Evolutionary conservation across 768 basidiomycete genomes (phyloP), one percentile per base, ranked within the genome.

Genomic region (Nidula microcarpa): DNA sequence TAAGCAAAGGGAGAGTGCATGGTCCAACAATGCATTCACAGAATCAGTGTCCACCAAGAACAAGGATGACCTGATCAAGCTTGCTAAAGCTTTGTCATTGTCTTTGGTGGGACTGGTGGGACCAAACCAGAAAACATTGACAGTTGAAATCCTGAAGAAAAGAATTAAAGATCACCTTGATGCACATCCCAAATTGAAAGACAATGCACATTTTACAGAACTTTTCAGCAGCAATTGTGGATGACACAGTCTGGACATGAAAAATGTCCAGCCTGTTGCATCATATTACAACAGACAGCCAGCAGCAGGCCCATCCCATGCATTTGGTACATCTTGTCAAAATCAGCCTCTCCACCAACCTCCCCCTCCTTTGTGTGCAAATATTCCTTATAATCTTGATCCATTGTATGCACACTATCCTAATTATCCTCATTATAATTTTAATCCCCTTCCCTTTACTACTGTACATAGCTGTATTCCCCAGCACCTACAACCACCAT

Each of bases 11-110:
- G 37, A 8, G 37, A 39, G 8, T 47, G 36, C 33, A 47, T 16
- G 32, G 50, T 50, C 39, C 39, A 13, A 33, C 39, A 49, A 54
- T 47, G 41, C 48, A 39, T 54, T 54, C 47, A 41, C 47, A 13
- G 53, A 48, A 6, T 37, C 35, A n/a, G 30, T 54, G 36, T 23
- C 48, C 18, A 32, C 36, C 30, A 54, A 54, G 49, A 54, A 54
- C 36, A 54, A 54, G 53, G 37, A 46, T 18, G 53, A 54, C 10
- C 53, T 54, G 35, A 41, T 43, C 33, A 48, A 54, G 17, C 32
- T 50, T 16, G 39, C 39, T 32, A 43, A 43, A 11, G 49, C 53
- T 35, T 47, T 54, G 32, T 41, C n/a, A 14, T 34, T 54, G 10
- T 51, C 49, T 37, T 32, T 50, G 32, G 43, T 33, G n/a, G 49